These are phyloP conservation scores for Candida saitoana DNA, from an alignment of 805 yeast genomes.

Conservation along the genomic window DNA sequence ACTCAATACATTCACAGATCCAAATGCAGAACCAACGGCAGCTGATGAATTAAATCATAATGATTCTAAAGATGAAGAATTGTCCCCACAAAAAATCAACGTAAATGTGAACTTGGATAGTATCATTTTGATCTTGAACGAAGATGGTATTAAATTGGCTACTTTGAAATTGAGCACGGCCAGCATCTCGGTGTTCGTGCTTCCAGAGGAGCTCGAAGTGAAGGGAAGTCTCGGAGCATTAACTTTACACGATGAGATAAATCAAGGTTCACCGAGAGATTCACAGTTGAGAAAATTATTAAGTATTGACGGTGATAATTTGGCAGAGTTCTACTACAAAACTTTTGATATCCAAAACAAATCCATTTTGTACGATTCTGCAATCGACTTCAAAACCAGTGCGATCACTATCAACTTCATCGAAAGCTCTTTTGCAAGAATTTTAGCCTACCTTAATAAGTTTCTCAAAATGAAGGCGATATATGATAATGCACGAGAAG, in stretches of 20 bases:
- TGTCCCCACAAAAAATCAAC: conserved; percentile 70
- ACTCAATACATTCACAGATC: conserved; percentile 84
- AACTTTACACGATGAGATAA: conserved; percentile 70
- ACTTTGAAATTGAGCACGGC: conserved; percentile 76
- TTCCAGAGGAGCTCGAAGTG: conserved; percentile 77
- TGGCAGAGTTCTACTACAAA: conserved; percentile 81
- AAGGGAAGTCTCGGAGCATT: conserved; percentile 73
- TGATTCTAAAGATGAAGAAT: conserved; percentile 49
- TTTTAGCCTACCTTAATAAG: conserved; percentile 63
- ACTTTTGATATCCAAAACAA: conserved; percentile 60
- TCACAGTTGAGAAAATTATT: conserved; percentile 63
- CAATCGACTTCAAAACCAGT: conserved; percentile 64
- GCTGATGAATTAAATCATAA: conserved; percentile 71
- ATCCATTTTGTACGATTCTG: conserved; percentile 49
- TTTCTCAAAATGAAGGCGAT: conserved; percentile 81
- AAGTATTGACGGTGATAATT: conserved; percentile 73
- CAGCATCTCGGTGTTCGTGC: conserved; percentile 54
- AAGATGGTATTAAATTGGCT: conserved; percentile 78
- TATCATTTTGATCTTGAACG: conserved; percentile 70
- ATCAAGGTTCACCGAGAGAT: conserved; percentile 55
- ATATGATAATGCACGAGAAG: conserved; percentile 86
- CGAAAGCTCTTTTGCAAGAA: conserved; percentile 70
- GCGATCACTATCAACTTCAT: conserved; percentile 73
- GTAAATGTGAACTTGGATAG: conserved; percentile 69
- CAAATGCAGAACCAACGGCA: conserved; percentile 60